Conservation (phyloP, 768 basidiomycete species). For the Lactifluus echinatus region DNA sequence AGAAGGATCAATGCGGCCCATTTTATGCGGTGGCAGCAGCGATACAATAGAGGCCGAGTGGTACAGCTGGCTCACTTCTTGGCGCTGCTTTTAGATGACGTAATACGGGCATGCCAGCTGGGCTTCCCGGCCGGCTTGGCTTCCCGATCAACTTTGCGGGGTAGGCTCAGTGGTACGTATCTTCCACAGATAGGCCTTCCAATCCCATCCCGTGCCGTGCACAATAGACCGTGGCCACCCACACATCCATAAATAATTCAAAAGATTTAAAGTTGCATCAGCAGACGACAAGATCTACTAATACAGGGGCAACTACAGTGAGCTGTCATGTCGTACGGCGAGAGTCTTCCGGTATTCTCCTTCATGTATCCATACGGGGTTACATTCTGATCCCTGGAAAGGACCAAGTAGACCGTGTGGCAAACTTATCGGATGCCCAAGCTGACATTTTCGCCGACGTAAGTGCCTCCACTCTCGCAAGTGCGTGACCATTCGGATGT, state of each 20-base stretch:
- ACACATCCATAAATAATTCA: background rate
- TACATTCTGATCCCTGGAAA: background rate
- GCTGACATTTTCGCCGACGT: slow-evolving; percentile 15
- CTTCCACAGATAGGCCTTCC: background rate
- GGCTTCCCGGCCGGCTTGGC: background rate
- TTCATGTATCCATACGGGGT: slow-evolving; percentile 3
- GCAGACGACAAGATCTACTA: background rate
- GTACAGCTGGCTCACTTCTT: too few relatives aligned
- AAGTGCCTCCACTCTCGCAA: slow-evolving; percentile 1
- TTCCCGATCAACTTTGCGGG: background rate
- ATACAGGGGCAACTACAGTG: background rate
- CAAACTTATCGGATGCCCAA: slow-evolving; percentile 21
- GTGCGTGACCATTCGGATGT: background rate
- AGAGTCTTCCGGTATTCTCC: slow-evolving; percentile 18
- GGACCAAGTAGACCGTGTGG: slow-evolving; percentile 21
- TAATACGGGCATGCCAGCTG: background rate
- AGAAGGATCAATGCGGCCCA: too few relatives aligned
- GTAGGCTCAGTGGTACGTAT: background rate
- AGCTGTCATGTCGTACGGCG: slow-evolving; percentile 18
- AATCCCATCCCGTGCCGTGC: background rate
- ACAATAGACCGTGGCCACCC: slow-evolving; percentile 5
- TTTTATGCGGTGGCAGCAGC: too few relatives aligned
- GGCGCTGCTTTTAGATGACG: background rate
- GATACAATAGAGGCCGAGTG: too few relatives aligned
- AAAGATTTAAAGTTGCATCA: slow-evolving; percentile 1